phyloP scores from a whole-genome alignment of 495 filamentous ascomycete genomes.

The Talaromyces nanjingensis region DNA sequence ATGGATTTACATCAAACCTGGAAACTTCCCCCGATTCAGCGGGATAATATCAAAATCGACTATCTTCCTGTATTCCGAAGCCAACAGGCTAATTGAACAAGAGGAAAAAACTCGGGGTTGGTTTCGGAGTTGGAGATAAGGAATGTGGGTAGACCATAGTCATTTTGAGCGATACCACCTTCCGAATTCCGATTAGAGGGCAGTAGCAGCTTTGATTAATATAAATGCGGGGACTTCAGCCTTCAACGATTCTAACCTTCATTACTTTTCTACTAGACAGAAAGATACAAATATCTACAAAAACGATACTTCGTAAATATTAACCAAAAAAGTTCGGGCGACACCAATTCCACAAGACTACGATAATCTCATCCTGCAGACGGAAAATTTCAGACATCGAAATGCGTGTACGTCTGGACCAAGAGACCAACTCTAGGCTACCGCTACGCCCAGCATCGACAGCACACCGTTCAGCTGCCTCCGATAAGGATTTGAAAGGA shows the following conservation, averaged over 20 bases:
- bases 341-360: neutral
- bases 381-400: neutral
- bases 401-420: constrained; percentile 1
- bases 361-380: neutral
- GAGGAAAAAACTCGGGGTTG: neutral
- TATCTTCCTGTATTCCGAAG: neutral
- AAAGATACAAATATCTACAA: neutral
- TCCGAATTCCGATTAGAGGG: constrained; percentile 1
- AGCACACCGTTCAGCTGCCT: neutral
- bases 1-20: no score
- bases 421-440: neutral
- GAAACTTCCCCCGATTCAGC: no score
- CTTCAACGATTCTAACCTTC: neutral
- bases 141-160: neutral
- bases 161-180: constrained; percentile 1
- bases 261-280: neutral
- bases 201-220: neutral
- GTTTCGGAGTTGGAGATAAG: neutral
- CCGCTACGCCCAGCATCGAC: neutral
- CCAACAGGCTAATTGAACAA: neutral
- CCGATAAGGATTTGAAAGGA: neutral
- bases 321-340: neutral
- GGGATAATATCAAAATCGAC: neutral
- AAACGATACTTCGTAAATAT: neutral
- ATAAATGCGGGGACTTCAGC: neutral